phyloP scores from a whole-genome alignment of 2,329 filamentous ascomycete genomes.

The Alternaria infectoria region DNA sequence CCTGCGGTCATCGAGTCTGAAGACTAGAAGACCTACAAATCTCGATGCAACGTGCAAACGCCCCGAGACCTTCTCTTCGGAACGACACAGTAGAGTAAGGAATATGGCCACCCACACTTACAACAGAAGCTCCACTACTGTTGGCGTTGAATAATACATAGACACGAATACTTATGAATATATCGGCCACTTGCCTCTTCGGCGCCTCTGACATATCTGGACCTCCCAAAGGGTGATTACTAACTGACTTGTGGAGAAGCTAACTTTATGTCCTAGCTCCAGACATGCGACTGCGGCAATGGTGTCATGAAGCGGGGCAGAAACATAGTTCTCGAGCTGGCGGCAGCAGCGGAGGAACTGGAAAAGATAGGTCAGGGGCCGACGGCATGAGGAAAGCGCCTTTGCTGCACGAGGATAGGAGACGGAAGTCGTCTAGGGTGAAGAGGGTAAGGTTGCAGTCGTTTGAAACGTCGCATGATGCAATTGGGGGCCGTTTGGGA shows the following conservation, averaged over 20 bases:
- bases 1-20: conserved; percentile 70
- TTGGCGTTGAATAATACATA: conserved; percentile 7
- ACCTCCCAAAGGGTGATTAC: not conserved
- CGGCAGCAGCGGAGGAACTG: conserved; percentile 27
- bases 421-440: conserved; percentile 16
- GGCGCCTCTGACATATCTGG: not conserved
- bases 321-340: conserved; percentile 12
- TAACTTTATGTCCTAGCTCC: not conserved
- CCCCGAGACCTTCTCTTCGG: conserved; percentile 6
- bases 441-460: conserved; percentile 15
- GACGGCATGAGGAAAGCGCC: not conserved
- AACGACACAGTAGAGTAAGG: not conserved
- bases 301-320: not conserved
- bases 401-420: conserved; percentile 6
- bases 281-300: not conserved
- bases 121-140: not conserved
- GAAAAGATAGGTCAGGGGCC: conserved; percentile 6
- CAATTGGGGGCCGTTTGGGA: conserved; percentile 20
- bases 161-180: conserved; percentile 14
- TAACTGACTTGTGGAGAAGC: not conserved
- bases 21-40: conserved; percentile 37
- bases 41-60: not conserved
- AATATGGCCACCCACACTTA: not conserved
- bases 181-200: not conserved
- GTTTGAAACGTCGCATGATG: conserved; percentile 10